phyloP scores from a whole-genome alignment of 805 yeast species.

The Yarrowia sp. region DNA sequence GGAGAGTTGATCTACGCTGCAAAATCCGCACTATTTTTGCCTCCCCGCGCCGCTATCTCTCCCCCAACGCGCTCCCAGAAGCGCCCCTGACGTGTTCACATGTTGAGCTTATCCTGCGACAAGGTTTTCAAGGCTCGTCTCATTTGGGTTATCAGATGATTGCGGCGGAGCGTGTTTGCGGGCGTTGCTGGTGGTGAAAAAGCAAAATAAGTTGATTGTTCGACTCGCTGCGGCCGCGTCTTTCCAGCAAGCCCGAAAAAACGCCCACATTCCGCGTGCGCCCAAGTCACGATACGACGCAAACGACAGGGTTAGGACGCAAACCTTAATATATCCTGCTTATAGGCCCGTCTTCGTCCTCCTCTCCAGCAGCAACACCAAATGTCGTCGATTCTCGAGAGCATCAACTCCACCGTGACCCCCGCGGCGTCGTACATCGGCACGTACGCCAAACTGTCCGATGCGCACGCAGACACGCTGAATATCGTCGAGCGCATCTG shows the following conservation, averaged over 20 bases:
- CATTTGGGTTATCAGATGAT: slow-evolving; percentile 24
- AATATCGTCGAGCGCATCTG: slow-evolving; percentile 62
- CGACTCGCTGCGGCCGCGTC: too few species aligned
- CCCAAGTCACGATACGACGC: neutral
- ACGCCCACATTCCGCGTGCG: too few species aligned
- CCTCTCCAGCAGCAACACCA: neutral
- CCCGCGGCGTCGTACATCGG: slow-evolving; percentile 19
- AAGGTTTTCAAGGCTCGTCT: neutral
- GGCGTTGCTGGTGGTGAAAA: neutral
- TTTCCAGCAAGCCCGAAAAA: too few species aligned
- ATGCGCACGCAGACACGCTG: slow-evolving; percentile 18
- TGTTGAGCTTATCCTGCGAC: neutral
- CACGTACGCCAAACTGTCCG: slow-evolving; percentile 14
- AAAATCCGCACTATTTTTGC: neutral
- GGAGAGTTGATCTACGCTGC: neutral
- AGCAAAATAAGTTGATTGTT: neutral
- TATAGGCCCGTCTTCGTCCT: neutral
- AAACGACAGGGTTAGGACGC: slow-evolving; percentile 23
- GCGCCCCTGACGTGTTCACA: slow-evolving; percentile 24
- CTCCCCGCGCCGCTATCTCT: too few species aligned
- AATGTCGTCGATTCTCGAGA: slow-evolving; percentile 13
- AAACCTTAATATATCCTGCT: neutral
- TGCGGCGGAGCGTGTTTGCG: neutral
- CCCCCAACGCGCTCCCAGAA: neutral
- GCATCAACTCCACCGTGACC: slow-evolving; percentile 25